A percentile compares a stretch with the other conserved stretches of the same genome.
These are phyloP conservation scores for Eremochloa ophiuroides DNA, from an alignment of 176 grass and related monocot species.

Conservation along the genomic window DNA sequence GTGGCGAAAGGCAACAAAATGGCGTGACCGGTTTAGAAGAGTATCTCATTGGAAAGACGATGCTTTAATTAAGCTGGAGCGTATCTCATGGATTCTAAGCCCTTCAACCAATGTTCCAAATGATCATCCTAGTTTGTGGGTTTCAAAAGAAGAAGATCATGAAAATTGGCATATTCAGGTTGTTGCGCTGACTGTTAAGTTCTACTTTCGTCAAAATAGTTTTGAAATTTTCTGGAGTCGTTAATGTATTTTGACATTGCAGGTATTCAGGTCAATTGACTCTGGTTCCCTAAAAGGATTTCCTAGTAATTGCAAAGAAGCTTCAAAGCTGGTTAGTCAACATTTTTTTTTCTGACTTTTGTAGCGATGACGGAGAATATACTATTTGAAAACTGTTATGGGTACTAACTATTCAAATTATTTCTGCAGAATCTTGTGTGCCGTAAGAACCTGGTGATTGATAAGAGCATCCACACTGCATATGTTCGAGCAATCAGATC, in stretches of 20 bases:
- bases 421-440: constrained; percentile 83
- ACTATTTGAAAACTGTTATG: constrained; percentile 16
- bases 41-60: constrained; percentile 75
- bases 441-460: constrained; percentile 79
- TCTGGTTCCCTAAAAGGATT: constrained; percentile 96
- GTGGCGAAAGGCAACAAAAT: constrained; percentile 88
- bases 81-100: constrained; percentile 98
- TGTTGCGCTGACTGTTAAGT: constrained; percentile 2
- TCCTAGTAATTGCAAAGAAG: constrained; percentile 58
- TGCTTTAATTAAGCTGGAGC: constrained; percentile 82
- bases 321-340: constrained; percentile 59
- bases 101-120: constrained; percentile 52
- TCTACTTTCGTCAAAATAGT: constrained; percentile 11
- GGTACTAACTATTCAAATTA: neutral
- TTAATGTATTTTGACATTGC: constrained; percentile 29
- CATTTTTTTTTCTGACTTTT: neutral
- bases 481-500: constrained; percentile 97
- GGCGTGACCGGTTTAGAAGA: constrained; percentile 55
- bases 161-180: constrained; percentile 99
- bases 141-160: constrained; percentile 57
- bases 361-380: neutral
- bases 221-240: neutral
- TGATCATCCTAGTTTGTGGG: constrained; percentile 63
- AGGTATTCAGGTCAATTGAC: constrained; percentile 95
- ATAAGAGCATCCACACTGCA: constrained; percentile 97